A percentile compares a stretch with the other conserved stretches of the same genome.
phyloP scores from a whole-genome alignment of 1,284 basidiomycete species.

The Flammula alnicola region DNA sequence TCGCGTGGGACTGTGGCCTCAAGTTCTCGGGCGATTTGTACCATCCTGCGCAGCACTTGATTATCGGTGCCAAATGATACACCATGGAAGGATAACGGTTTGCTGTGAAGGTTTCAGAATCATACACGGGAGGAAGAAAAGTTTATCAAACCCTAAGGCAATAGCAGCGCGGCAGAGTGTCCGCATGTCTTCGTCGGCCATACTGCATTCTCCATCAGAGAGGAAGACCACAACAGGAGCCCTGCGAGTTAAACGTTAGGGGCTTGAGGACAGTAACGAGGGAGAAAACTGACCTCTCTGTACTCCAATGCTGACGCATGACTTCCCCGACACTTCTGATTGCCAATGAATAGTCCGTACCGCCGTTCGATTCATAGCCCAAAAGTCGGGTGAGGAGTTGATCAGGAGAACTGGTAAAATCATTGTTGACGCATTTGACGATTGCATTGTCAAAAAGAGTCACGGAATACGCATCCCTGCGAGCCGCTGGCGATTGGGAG shows the following conservation, averaged over 20 bases:
- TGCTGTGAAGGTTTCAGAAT: constrained; percentile 37
- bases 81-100: constrained; percentile 61
- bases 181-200: background rate
- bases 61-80: constrained; percentile 57
- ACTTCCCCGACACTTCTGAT: constrained; percentile 39
- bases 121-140: background rate
- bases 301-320: constrained; percentile 58
- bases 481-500: constrained; percentile 17
- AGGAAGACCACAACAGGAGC: background rate
- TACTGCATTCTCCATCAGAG: background rate
- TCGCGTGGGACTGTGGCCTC: constrained; percentile 47
- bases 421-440: constrained; percentile 42
- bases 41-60: constrained; percentile 52
- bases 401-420: constrained; percentile 53
- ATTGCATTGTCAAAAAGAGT: constrained; percentile 48
- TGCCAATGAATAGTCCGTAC: constrained; percentile 55
- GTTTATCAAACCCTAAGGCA: background rate
- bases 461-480: constrained; percentile 63
- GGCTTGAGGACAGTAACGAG: constrained; percentile 27
- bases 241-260: background rate
- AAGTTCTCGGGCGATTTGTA: constrained; percentile 53
- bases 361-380: constrained; percentile 34
- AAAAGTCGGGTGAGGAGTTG: constrained; percentile 49
- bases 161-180: background rate
- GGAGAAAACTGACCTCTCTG: constrained; percentile 48